Percentiles rank a stretch among this genome's conserved stretches.
phyloP scores from a whole-genome alignment of 352 stramenopile species.

The Phytopythium sindhum region DNA sequence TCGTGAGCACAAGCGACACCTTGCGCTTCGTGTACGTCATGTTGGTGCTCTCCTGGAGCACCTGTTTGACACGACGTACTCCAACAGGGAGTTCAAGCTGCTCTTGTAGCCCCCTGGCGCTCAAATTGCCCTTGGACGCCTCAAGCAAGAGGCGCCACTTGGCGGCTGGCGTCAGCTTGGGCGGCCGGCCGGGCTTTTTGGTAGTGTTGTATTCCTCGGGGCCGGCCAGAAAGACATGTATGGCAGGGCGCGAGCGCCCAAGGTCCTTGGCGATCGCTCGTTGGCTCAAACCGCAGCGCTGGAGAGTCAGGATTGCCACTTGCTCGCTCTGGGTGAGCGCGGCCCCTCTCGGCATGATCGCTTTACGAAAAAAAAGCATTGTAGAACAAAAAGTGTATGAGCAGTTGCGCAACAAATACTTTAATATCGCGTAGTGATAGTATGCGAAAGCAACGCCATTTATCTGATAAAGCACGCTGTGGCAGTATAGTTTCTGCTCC shows the following conservation, averaged over 20 bases:
- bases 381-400: neutral
- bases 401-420: neutral
- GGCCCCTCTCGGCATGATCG: neutral
- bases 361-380: no score
- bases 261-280: neutral
- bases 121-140: neutral
- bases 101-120: neutral
- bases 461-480: neutral
- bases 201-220: neutral
- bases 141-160: neutral
- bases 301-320: neutral
- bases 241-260: neutral
- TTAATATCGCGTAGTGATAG: neutral
- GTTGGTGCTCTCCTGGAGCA: neutral
- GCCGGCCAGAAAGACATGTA: neutral
- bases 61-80: slow-evolving; percentile 4
- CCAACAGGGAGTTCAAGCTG: slow-evolving; percentile 11
- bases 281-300: neutral
- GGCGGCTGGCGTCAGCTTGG: neutral
- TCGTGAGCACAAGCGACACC: slow-evolving; percentile 4
- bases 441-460: neutral
- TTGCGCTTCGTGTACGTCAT: slow-evolving; percentile 12
- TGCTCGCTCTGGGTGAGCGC: neutral
- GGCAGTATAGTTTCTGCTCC: neutral
- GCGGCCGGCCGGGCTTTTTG: neutral